Evolutionary conservation across 257 asterid species (phyloP).

Genomic region (Ajuga chamaepitys): DNA sequence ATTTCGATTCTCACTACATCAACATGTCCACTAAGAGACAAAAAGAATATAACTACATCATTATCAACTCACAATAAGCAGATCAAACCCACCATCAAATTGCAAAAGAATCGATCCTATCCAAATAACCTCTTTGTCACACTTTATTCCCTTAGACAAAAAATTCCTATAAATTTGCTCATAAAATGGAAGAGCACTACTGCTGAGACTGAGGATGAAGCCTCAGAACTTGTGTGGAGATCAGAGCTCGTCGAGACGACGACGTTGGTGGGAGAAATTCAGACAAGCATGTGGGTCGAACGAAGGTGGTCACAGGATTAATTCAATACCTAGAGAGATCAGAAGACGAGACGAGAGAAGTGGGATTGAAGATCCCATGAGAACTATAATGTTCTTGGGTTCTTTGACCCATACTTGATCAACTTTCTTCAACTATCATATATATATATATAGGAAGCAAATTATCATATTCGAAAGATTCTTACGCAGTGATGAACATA

Average conservation of each 20-base stretch:
- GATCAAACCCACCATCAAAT: constrained; percentile 8
- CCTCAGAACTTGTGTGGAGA: constrained; percentile 25
- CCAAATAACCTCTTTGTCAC: no score
- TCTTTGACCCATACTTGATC: constrained; percentile 56
- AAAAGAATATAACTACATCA: constrained; percentile 16
- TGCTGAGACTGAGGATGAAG: constrained; percentile 32
- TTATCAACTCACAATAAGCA: constrained; percentile 12
- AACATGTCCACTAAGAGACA: background rate
- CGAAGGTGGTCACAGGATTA: background rate
- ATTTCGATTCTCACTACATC: background rate
- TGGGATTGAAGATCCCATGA: constrained; percentile 53
- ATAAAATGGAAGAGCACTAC: no score
- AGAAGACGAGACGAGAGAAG: constrained; percentile 33
- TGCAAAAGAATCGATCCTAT: constrained; percentile 12
- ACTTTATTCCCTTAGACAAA: constrained; percentile 1
- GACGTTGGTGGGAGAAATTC: constrained; percentile 19
- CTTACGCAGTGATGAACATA: no score
- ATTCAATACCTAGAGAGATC: constrained; percentile 16
- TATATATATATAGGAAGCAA: no score
- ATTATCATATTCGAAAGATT: no score
- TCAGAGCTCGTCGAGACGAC: constrained; percentile 17
- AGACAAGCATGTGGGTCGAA: constrained; percentile 4
- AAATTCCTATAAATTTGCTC: constrained; percentile 23
- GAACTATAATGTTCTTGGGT: constrained; percentile 54
- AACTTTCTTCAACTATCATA: no score